Conservation (phyloP, 768 basidiomycete species). For the Trametopsis cervina region DNA sequence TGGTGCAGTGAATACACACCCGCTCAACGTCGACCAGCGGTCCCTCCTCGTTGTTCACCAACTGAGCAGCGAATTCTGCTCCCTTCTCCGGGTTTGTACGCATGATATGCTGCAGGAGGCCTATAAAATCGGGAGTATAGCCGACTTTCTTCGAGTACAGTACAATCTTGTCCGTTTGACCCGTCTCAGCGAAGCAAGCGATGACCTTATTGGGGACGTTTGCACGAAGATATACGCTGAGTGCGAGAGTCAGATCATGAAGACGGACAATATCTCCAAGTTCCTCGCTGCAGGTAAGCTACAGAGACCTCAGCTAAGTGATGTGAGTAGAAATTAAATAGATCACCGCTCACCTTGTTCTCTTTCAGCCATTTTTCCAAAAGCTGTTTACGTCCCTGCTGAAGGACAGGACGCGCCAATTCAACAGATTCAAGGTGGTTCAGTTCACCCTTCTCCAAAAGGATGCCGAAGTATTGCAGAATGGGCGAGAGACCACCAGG, state of each 20-base stretch:
- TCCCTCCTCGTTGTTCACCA: slow-evolving; percentile 90
- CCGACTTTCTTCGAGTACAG: slow-evolving; percentile 96
- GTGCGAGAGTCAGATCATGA: slow-evolving; percentile 94
- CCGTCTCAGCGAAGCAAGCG: slow-evolving; percentile 98
- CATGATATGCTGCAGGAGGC: slow-evolving; percentile 92
- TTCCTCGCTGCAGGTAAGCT: slow-evolving; percentile 98
- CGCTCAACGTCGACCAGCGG: slow-evolving; percentile 91
- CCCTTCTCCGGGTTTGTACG: slow-evolving; percentile 96
- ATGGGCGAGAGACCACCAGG: slow-evolving; percentile 92
- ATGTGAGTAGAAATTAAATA: not conserved
- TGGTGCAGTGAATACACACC: too few species aligned
- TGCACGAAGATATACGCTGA: slow-evolving; percentile 95
- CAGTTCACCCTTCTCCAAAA: slow-evolving; percentile 97
- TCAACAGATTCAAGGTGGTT: slow-evolving; percentile 96
- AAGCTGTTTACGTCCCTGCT: slow-evolving; percentile 93
- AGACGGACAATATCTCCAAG: slow-evolving; percentile 93
- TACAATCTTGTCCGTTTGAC: slow-evolving; percentile 97
- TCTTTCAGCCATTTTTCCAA: slow-evolving; percentile 99
- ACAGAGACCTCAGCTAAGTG: not conserved
- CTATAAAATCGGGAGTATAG: slow-evolving; percentile 88
- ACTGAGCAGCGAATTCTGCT: slow-evolving; percentile 92
- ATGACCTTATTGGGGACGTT: slow-evolving; percentile 98
- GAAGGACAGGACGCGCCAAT: slow-evolving; percentile 90
- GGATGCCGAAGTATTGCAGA: slow-evolving; percentile 95
- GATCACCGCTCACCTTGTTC: slow-evolving; percentile 66